These are phyloP conservation scores for Ustilago hordei DNA, from an alignment of 1,284 basidiomycete species.

Conservation along the genomic window DNA sequence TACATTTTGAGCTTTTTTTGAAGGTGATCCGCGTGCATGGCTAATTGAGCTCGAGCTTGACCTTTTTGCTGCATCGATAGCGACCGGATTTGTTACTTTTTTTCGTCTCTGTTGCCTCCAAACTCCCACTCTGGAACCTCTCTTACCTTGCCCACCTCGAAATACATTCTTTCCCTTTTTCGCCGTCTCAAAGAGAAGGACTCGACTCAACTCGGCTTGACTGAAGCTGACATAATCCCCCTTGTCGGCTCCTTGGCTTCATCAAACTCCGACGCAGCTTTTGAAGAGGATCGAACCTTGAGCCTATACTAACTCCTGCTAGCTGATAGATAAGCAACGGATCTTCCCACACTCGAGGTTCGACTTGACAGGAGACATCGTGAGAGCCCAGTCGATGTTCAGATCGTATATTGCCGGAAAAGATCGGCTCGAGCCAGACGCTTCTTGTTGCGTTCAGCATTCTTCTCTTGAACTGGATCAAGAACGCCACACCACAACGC, in stretches of 20 bases:
- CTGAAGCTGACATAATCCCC: too few relatives aligned
- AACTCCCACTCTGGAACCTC: conserved; percentile 3
- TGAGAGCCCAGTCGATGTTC: neutral
- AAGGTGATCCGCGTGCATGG: conserved; percentile 8
- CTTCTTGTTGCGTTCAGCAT: neutral
- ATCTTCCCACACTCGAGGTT: neutral
- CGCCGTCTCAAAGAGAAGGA: too few relatives aligned
- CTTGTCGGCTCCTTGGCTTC: too few relatives aligned
- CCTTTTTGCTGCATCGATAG: conserved; percentile 22
- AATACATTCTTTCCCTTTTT: neutral
- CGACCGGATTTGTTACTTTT: conserved; percentile 1
- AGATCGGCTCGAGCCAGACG: neutral
- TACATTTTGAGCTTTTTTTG: neutral
- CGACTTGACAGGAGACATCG: neutral
- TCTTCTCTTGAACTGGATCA: neutral
- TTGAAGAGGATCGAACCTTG: neutral
- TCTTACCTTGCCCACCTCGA: neutral
- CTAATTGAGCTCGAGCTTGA: neutral
- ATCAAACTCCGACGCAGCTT: neutral
- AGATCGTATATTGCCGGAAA: neutral
- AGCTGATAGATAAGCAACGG: conserved; percentile 1
- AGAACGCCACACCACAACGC: neutral
- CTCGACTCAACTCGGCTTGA: too few relatives aligned
- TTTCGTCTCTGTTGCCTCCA: neutral
- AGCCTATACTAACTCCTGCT: neutral